Conservation (phyloP, 2,329 filamentous ascomycete species). For the Aphanoascus verrucosus region DNA sequence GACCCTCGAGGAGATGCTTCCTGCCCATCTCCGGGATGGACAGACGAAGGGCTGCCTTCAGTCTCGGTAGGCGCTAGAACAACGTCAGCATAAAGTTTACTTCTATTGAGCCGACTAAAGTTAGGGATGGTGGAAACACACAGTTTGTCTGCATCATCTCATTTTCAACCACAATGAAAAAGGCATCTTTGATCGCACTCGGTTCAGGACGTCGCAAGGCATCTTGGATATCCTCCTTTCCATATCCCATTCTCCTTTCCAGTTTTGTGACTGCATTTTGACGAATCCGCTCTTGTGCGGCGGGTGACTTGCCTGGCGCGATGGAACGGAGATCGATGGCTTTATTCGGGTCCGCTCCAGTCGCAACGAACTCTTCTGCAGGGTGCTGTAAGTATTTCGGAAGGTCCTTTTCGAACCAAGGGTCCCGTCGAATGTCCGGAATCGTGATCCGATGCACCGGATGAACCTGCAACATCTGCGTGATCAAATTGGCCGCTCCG, state of each 20-base stretch:
- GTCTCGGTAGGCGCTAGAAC: slow-evolving; percentile 12
- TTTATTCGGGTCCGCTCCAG: slow-evolving; percentile 86
- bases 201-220: slow-evolving; percentile 84
- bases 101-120: background rate
- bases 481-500: slow-evolving; percentile 64
- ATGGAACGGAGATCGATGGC: slow-evolving; percentile 76
- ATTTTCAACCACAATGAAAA: slow-evolving; percentile 94
- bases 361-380: slow-evolving; percentile 83
- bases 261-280: slow-evolving; percentile 90
- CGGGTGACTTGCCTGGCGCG: slow-evolving; percentile 64
- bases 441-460: slow-evolving; percentile 91
- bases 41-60: slow-evolving; percentile 27
- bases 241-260: slow-evolving; percentile 96
- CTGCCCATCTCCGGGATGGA: background rate
- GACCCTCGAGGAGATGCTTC: background rate
- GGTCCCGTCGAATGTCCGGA: slow-evolving; percentile 80
- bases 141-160: slow-evolving; percentile 92
- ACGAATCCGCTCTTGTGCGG: slow-evolving; percentile 80
- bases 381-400: slow-evolving; percentile 78
- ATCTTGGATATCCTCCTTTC: slow-evolving; percentile 87
- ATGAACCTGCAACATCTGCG: slow-evolving; percentile 89
- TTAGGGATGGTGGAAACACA: slow-evolving; percentile 42
- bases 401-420: slow-evolving; percentile 85
- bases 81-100: background rate
- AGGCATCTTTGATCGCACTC: slow-evolving; percentile 96